These are phyloP conservation scores for Persicaria tinctoria DNA, from an alignment of 148 eudicot genomes.

Conservation along the genomic window DNA sequence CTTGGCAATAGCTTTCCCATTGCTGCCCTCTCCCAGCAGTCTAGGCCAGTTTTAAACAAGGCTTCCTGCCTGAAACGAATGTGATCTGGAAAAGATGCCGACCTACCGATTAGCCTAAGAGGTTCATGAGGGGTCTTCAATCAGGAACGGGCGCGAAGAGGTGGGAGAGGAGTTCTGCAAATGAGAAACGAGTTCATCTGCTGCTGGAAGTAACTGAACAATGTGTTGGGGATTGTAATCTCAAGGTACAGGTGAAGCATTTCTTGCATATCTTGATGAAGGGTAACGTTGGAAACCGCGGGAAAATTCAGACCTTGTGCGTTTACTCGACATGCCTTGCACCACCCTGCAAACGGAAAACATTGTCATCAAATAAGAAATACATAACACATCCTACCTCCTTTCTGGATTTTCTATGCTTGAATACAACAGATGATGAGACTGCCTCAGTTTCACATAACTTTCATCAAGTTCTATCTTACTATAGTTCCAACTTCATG, in stretches of 20 bases:
- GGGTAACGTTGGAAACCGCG: slow-evolving; percentile 45
- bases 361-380: background rate
- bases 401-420: background rate
- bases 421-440: background rate
- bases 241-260: slow-evolving; percentile 59
- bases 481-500: background rate
- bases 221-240: background rate
- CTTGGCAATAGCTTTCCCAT: background rate
- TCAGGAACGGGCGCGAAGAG: background rate
- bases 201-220: background rate
- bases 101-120: too few species aligned
- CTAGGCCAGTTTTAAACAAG: background rate
- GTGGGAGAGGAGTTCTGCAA: background rate
- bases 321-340: slow-evolving; percentile 50
- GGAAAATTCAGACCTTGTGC: slow-evolving; percentile 48
- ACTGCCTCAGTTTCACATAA: too few species aligned
- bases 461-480: too few species aligned
- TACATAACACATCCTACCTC: background rate
- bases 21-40: background rate
- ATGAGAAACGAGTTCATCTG: background rate
- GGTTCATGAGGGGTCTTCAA: background rate
- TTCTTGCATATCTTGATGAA: slow-evolving; percentile 48
- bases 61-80: background rate
- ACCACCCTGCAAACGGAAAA: slow-evolving; percentile 30
- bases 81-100: background rate